Base-by-base conservation (phyloP, 1,284 basidiomycete species). In the Leccinum griseonigrum region DNA sequence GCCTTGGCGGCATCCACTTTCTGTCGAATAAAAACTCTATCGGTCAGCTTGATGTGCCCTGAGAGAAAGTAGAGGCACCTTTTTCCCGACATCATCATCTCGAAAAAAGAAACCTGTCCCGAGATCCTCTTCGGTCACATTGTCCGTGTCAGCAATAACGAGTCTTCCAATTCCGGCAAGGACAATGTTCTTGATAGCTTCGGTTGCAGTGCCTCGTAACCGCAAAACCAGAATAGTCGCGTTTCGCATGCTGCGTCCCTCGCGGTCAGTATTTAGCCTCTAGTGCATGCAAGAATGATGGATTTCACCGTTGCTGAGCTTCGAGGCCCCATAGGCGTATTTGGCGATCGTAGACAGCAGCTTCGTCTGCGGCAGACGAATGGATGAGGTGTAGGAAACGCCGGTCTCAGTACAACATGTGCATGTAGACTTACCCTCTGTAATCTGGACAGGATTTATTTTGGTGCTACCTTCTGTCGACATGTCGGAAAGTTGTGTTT, bases 301-400 rank as follows among this genome's bases (percentile, higher is more conserved):
- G 29, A 63, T 74, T 80, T 69, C 65, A 94, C 95, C 89, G 85
- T 76, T 97, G 95, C 76, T 99, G 97, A 31, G 97, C 97, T 75
- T 98, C 97, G 32, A 98, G 84, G 52, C 97, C 97, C 97, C 97
- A 99, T 63, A 98, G 79, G 31, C 97, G 87, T 79, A 99, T 98
- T 78, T 98, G 97, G 46, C 97, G 89, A 77, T 98, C 97, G 75
- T 99, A 98, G 32, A 98, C 78, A 5, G 90, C 90, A 16, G 90
- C 92, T 73, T 94, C 91, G 75, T 91, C 91, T 89, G 65, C 60
- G 48, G 48, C 46, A 34, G 40, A 59, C 16, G 52, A 38, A 28
- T 16, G 51, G 28, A 13, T 32, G 16, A 38, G 28, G 18, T 46
- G 6, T 46, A 7, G n/a, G 59, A 59, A 51, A 52, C 40, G 58